Conservation (phyloP, 2,329 filamentous ascomycete genomes). For the Fusarium sacchari region DNA sequence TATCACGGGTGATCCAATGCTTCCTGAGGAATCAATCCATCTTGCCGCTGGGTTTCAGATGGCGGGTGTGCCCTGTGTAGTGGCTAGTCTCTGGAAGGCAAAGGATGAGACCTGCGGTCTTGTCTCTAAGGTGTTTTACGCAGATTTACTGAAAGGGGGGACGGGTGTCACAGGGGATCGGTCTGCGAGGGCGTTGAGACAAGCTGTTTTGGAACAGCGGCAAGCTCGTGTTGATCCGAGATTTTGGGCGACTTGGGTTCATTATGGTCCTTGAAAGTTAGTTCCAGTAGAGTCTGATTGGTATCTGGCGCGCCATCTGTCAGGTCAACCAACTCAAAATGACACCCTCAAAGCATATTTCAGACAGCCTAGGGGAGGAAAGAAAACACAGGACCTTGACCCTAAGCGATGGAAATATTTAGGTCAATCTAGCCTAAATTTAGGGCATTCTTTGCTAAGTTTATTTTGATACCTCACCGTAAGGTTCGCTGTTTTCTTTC, state of each 20-base stretch:
- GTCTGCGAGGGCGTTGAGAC: not conserved
- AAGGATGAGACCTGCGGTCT: not conserved
- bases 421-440: no score
- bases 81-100: not conserved
- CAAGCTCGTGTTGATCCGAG: not conserved
- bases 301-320: rapidly evolving
- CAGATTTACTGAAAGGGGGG: not conserved
- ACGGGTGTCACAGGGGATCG: not conserved
- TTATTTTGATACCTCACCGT: no score
- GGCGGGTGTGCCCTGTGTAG: not conserved
- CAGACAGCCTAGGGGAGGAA: no score
- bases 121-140: not conserved
- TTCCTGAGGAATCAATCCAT: not conserved
- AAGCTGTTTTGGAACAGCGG: not conserved
- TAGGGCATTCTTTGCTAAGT: no score
- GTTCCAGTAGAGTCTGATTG: not conserved
- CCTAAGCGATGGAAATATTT: no score
- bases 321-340: not conserved
- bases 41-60: not conserved
- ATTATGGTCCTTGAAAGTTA: not conserved
- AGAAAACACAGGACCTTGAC: no score
- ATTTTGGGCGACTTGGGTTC: not conserved
- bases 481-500: no score
- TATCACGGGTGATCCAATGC: not conserved
- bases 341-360: not conserved